Base-by-base conservation (phyloP, 192 early-diverging fungal genomes). In the Oehlia diaphana region DNA sequence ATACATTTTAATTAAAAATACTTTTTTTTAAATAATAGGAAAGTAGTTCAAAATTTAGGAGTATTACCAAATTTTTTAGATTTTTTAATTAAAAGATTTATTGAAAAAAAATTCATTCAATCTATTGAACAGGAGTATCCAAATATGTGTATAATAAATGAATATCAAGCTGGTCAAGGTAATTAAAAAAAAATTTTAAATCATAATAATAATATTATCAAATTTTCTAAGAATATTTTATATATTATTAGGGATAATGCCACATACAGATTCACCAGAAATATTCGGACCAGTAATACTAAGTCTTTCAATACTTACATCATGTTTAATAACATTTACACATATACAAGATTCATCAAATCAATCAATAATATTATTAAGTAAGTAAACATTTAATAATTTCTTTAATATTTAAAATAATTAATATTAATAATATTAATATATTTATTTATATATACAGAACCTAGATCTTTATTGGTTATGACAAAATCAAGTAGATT, bases 101-200 rank as follows among this genome's bases (percentile, higher is more conserved):
- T 83, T 39, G 67, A 82, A 9, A 72, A 81, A 9, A 37, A 72
- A 10, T 79, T 90, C 1, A 87, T 90, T 76, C 50, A 81, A 3
- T 9, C 33, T n/a, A 7, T 1, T 21, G 53, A 58, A 58, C 4
- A 44, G 9, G 42, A 81, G 8, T 47, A 72, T 14, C 89, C 87
- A 2, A 90, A 92, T 75, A 86, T 87, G 74, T 65, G 90, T 16
- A 83, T 90, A 21, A 81, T 92, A 23, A 92, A 92, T 80, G 91
- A 94, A 74, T 94, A 94, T 76, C 81, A 92, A 33, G 79, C 81
- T 9, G 91, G 90, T 16, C 93, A 94, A 81, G 93, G 92, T 78
- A 47, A 75, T 21, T 58, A n/a, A 26, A 26, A 26, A 26, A 26
- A 26, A 26, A 33, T 74, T 81, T 58, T 44, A 10, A 42, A 63